Evolutionary conservation across 2,329 filamentous ascomycete species (phyloP), one percentile per base, ranked within the genome.

Genomic region (Trichoderma koningiopsis): DNA sequence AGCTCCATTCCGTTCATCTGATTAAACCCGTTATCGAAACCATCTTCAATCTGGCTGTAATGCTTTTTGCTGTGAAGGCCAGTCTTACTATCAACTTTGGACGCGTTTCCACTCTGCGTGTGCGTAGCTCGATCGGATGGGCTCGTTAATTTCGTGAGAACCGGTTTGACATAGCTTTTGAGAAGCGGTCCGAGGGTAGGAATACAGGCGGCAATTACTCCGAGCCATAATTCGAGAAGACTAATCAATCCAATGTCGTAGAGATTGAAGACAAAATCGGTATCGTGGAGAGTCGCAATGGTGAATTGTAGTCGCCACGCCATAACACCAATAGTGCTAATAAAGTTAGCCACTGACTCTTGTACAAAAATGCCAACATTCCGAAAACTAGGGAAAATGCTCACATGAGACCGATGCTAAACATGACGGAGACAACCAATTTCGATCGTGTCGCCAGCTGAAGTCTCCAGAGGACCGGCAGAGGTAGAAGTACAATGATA

Each of bases 161-260:
- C 68, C 2, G 72, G 72, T 56, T 73, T 73, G 52, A 73, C 70
- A 55, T 73, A 71, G 19, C 71, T 70, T 31, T 78, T 78, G 69
- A 82, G 75, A 14, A 83, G 75, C 16, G 80, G 80, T 19, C 81
- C 81, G 19, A 83, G 75, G 1, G 81, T 81, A 5, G 82, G 82
- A 3, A 82, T 79, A 68, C 81, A 82, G 1, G 81, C 81, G 5
- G 78, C 78, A 70, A 83, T 80, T 60, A 84, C 78, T 47, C 80
- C 81, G 14, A 83, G 72, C 37, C 78, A 77, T 6, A 81, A 74
- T 72, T 83, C 82, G 33, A 79, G 76, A 40, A 78, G 76, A 53
- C 79, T 79, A 43, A 79, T 75, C 13, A 81, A 68, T 14, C 78
- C 78, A 40, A 82, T 80, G 49, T 77, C 69, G 72, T 76, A 70